Evolutionary conservation across 2,329 filamentous ascomycete genomes (phyloP).

Genomic region (Penicillium sp.): DNA sequence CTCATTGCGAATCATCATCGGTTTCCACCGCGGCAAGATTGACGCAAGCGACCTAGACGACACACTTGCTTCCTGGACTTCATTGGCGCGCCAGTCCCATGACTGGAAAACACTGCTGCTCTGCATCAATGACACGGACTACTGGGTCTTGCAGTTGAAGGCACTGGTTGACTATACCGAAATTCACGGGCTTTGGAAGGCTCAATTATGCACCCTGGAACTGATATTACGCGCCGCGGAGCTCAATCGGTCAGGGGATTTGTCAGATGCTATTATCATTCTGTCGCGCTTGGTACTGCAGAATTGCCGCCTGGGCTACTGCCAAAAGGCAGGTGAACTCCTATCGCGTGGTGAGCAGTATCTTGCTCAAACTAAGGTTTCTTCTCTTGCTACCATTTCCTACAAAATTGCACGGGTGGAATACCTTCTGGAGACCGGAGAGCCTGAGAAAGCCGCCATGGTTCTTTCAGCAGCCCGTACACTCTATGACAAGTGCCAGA

Average conservation of each 20-base stretch:
- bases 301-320: conserved; percentile 59
- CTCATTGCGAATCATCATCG: conserved; percentile 34
- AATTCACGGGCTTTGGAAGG: conserved; percentile 54
- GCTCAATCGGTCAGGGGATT: conserved; percentile 36
- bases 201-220: conserved; percentile 49
- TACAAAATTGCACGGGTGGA: conserved; percentile 73
- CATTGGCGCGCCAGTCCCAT: conserved; percentile 44
- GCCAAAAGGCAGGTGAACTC: conserved; percentile 54
- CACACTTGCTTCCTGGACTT: conserved; percentile 35
- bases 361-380: conserved; percentile 38
- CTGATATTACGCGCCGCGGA: conserved; percentile 49
- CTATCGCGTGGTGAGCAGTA: conserved; percentile 59
- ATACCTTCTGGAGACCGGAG: conserved; percentile 66
- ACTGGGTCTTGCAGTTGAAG: conserved; percentile 51
- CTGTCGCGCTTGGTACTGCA: conserved; percentile 51
- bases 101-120: conserved; percentile 42
- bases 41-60: conserved; percentile 24
- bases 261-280: conserved; percentile 41
- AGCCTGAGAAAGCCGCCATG: conserved; percentile 56
- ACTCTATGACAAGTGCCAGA: conserved; percentile 33
- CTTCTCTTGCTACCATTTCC: conserved; percentile 48
- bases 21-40: conserved; percentile 34
- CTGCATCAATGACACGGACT: conserved; percentile 50
- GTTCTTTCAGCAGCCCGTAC: conserved; percentile 28
- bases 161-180: conserved; percentile 56